phyloP scores from a whole-genome alignment of 345 rosid genomes.

The Triadica sebifera region DNA sequence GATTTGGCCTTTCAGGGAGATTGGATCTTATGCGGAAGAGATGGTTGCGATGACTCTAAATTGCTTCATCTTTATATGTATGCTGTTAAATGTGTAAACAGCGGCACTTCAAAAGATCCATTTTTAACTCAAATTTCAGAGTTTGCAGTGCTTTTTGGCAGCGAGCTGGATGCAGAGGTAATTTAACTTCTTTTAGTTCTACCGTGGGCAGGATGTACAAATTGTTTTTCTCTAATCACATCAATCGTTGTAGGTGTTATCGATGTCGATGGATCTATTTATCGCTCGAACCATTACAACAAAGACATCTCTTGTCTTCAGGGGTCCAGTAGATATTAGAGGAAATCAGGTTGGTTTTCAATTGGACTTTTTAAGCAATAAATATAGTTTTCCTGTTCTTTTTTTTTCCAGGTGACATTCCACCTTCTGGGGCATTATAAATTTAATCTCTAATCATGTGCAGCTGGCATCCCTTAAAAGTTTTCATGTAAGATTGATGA shows the following conservation, averaged over 20 bases:
- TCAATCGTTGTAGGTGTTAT: slow-evolving; percentile 74
- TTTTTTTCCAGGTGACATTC: neutral
- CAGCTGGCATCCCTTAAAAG: slow-evolving; percentile 91
- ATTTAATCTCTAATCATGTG: slow-evolving; percentile 22
- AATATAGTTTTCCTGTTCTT: neutral
- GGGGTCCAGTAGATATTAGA: slow-evolving; percentile 60
- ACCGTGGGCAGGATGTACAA: slow-evolving; percentile 1
- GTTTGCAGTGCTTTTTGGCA: slow-evolving; percentile 92
- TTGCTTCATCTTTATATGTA: slow-evolving; percentile 69
- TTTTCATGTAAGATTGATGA: slow-evolving; percentile 96
- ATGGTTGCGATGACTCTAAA: slow-evolving; percentile 47
- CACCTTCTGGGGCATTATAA: neutral
- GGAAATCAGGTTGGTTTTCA: slow-evolving; percentile 69
- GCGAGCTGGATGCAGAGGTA: slow-evolving; percentile 99
- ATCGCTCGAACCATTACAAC: slow-evolving; percentile 97
- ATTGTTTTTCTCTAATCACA: slow-evolving; percentile 12
- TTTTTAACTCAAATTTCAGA: slow-evolving; percentile 82
- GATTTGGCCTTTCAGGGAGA: slow-evolving; percentile 69
- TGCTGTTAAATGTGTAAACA: slow-evolving; percentile 60
- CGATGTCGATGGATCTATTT: slow-evolving; percentile 99
- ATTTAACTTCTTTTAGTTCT: slow-evolving; percentile 2
- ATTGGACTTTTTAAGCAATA: slow-evolving; percentile 12
- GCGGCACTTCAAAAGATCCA: slow-evolving; percentile 76
- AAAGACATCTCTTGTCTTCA: slow-evolving; percentile 91
- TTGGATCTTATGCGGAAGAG: slow-evolving; percentile 85